Conservation (phyloP, 164 flowering plant species). For the Aristolochia contorta region DNA sequence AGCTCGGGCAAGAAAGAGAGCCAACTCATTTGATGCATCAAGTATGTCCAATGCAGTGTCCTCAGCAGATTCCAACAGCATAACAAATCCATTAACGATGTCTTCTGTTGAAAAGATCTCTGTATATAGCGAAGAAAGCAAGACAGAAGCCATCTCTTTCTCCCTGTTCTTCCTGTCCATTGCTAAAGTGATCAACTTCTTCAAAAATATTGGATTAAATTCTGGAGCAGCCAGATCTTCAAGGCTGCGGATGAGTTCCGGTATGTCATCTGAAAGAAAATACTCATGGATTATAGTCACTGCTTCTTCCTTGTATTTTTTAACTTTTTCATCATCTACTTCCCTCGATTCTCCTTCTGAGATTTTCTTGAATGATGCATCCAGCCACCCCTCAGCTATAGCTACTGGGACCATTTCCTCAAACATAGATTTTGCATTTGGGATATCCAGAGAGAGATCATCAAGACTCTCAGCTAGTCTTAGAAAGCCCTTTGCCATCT, state of each 20-base stretch:
- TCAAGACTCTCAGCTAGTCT: slow-evolving; percentile 83
- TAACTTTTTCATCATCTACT: slow-evolving; percentile 40
- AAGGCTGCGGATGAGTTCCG: slow-evolving; percentile 81
- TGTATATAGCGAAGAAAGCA: slow-evolving; percentile 80
- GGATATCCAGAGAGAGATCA: slow-evolving; percentile 93
- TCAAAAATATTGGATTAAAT: slow-evolving; percentile 70
- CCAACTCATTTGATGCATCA: slow-evolving; percentile 92
- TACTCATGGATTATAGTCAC: slow-evolving; percentile 89
- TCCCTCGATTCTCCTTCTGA: slow-evolving; percentile 26
- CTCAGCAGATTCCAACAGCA: slow-evolving; percentile 94
- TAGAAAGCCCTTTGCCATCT: slow-evolving; percentile 83
- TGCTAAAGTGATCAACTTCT: slow-evolving; percentile 87
- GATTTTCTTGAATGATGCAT: slow-evolving; percentile 46
- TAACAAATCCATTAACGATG: slow-evolving; percentile 73
- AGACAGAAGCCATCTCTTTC: slow-evolving; percentile 95
- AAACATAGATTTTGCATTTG: slow-evolving; percentile 69
- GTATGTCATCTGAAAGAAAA: slow-evolving; percentile 92
- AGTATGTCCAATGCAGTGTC: slow-evolving; percentile 89
- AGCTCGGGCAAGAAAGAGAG: slow-evolving; percentile 85
- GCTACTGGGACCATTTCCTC: slow-evolving; percentile 57
- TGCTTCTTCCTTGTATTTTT: slow-evolving; percentile 61
- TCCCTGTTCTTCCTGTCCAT: slow-evolving; percentile 97
- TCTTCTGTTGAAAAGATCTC: slow-evolving; percentile 89
- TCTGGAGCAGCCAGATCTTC: slow-evolving; percentile 75
- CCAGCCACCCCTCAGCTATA: slow-evolving; percentile 85